Evolutionary conservation across 495 filamentous ascomycete species (phyloP), one percentile per base, ranked within the genome.

Genomic region (Hyaloscypha bicolor): DNA sequence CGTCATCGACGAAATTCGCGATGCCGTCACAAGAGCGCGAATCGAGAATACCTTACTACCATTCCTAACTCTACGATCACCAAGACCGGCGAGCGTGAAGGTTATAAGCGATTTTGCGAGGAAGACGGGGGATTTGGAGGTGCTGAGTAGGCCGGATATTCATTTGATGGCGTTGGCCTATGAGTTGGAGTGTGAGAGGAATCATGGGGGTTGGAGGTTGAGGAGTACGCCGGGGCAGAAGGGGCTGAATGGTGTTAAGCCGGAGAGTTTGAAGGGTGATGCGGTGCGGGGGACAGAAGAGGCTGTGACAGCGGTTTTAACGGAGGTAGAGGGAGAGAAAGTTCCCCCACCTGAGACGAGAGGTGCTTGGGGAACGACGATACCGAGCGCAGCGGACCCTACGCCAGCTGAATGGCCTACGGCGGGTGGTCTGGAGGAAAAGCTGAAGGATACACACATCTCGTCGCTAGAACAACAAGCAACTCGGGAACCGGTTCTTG

Each of bases 141-240:
- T 97, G 4, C 79, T 99, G 52, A 96, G 93, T 76, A 87, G 83
- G 73, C 89, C 92, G 6, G 95, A 99, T 88, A 79, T 98, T 55
- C 88, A 94, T 67, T 82, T 98, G 39, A 80, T 98, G 70, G 95
- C 94, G 6, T 81, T 99, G 35, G 90, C 93, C 4, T 98, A 97
- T 73, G 95, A 99, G 73, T 72, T 98, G 16, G 93, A 97, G 69
- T 87, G 91, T 67, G 91, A 96, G 77, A 81, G 86, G 64, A 94
- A 94, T 74, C 86, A 87, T 25, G 93, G 93, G 6, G 88, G 94
- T 74, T 94, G 91, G 89, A 83, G 92, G 37, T 75, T 97, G 73
- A 83, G 94, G 53, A 91, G 84, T 65, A 85, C 86, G 6, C 93
- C 93, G 0, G 88, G 89, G 0, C 91, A 96, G 79, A 93, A 93